phyloP scores from a whole-genome alignment of 352 stramenopile species.

The Phytophthora cajani region DNA sequence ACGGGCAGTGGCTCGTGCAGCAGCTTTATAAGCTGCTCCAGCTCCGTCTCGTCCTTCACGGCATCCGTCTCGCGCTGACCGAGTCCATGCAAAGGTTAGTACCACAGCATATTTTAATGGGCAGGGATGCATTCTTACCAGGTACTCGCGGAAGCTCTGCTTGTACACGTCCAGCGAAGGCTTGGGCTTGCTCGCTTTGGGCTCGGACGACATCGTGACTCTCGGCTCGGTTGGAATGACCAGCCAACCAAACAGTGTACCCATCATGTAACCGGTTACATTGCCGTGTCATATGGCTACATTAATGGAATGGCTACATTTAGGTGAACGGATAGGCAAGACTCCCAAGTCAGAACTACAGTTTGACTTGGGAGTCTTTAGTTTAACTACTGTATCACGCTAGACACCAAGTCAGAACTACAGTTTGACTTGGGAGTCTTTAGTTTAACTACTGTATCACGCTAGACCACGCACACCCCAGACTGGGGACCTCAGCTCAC shows the following conservation, averaged over 20 bases:
- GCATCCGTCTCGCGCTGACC: conserved; percentile 64
- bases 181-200: conserved; percentile 43
- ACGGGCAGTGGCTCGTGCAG: conserved; percentile 81
- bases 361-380: too few relatives aligned
- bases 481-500: too few relatives aligned
- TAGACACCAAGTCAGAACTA: too few relatives aligned
- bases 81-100: background rate
- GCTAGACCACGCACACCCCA: too few relatives aligned
- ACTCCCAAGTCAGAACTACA: too few relatives aligned
- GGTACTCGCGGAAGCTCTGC: conserved; percentile 84
- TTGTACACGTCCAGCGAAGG: conserved; percentile 79
- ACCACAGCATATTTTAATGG: background rate
- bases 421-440: too few relatives aligned
- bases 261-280: background rate
- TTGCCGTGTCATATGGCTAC: background rate
- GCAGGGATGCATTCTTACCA: conserved; percentile 27
- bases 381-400: too few relatives aligned
- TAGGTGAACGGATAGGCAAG: too few relatives aligned
- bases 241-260: conserved; percentile 27
- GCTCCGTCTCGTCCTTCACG: conserved; percentile 56
- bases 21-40: conserved; percentile 71
- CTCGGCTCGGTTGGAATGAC: conserved; percentile 1
- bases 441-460: too few relatives aligned
- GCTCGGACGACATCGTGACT: conserved; percentile 9
- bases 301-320: background rate